Percentiles rank a stretch among this genome's conserved stretches.
These are phyloP conservation scores for Daldinia eschscholtzii DNA, from an alignment of 2,329 filamentous ascomycete species.

Conservation along the genomic window DNA sequence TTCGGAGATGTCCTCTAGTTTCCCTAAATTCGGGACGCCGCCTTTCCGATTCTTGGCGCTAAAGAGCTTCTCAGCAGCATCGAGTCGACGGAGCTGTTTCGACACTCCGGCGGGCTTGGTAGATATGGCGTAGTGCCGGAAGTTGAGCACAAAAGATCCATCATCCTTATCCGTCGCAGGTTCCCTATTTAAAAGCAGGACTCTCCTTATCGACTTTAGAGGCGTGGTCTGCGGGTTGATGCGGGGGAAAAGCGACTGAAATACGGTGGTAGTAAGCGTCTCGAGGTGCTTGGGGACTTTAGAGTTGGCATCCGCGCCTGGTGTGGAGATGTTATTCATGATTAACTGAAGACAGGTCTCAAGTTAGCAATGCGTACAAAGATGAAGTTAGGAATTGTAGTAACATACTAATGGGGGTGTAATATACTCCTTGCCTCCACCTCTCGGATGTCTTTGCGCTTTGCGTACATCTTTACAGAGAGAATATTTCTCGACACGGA, in stretches of 20 bases:
- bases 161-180: slow-evolving; percentile 65
- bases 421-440: slow-evolving; percentile 85
- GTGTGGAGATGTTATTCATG: slow-evolving; percentile 95
- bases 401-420: slow-evolving; percentile 80
- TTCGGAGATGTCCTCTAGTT: slow-evolving; percentile 92
- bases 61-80: slow-evolving; percentile 85
- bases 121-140: slow-evolving; percentile 95
- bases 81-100: slow-evolving; percentile 83
- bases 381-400: background rate
- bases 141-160: slow-evolving; percentile 83
- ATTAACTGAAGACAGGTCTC: slow-evolving; percentile 72
- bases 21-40: slow-evolving; percentile 87
- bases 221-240: slow-evolving; percentile 94
- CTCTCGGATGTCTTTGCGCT: slow-evolving; percentile 84
- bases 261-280: slow-evolving; percentile 90
- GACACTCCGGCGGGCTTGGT: slow-evolving; percentile 88
- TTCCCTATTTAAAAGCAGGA: slow-evolving; percentile 91
- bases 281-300: slow-evolving; percentile 95
- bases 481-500: slow-evolving; percentile 94
- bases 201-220: slow-evolving; percentile 90
- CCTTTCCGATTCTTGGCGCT: slow-evolving; percentile 73
- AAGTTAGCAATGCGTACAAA: slow-evolving; percentile 1
- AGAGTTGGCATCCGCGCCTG: slow-evolving; percentile 69
- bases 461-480: slow-evolving; percentile 90
- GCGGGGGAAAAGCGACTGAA: slow-evolving; percentile 94